A percentile compares a stretch with the other conserved stretches of the same genome.
Evolutionary conservation across 768 basidiomycete genomes (phyloP).

Genomic region (Leucosporidium creatinivorum): DNA sequence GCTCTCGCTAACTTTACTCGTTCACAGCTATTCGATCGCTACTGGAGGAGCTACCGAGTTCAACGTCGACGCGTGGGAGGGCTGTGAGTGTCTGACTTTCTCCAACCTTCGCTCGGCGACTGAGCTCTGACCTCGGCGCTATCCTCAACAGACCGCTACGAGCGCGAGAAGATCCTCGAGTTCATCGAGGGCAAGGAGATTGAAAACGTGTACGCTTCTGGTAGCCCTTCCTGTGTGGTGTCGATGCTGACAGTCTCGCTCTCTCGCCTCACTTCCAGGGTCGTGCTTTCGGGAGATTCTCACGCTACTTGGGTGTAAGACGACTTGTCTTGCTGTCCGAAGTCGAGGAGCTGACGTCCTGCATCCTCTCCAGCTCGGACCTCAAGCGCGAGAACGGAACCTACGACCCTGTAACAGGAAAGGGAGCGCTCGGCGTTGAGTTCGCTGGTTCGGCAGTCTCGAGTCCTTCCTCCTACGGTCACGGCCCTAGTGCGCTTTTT

Average conservation of each 20-base stretch:
- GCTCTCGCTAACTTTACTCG: too few relatives aligned
- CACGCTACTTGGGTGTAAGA: conserved; percentile 55
- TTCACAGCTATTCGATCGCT: conserved; percentile 40
- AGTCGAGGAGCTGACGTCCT: not conserved
- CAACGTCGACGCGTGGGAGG: conserved; percentile 53
- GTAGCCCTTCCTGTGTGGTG: too few relatives aligned
- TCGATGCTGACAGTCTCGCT: not conserved
- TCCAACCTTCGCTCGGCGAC: not conserved
- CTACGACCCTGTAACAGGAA: conserved; percentile 50
- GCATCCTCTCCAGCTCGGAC: not conserved
- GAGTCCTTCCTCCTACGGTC: conserved; percentile 49
- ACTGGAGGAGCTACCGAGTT: conserved; percentile 41
- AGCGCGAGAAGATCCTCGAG: conserved; percentile 51
- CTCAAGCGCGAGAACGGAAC: conserved; percentile 40
- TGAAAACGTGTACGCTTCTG: not conserved
- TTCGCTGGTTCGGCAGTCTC: conserved; percentile 59
- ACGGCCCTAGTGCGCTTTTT: conserved; percentile 43
- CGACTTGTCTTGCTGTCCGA: not conserved
- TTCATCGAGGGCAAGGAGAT: conserved; percentile 52
- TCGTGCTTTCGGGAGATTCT: conserved; percentile 58
- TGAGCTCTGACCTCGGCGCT: not conserved
- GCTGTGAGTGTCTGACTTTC: conserved; percentile 24
- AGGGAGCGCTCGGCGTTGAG: conserved; percentile 54
- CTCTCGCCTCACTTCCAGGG: conserved; percentile 44
- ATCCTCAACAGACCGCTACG: conserved; percentile 46